Evolutionary conservation across 148 eudicot species (phyloP).

Genomic region (Silene conica): DNA sequence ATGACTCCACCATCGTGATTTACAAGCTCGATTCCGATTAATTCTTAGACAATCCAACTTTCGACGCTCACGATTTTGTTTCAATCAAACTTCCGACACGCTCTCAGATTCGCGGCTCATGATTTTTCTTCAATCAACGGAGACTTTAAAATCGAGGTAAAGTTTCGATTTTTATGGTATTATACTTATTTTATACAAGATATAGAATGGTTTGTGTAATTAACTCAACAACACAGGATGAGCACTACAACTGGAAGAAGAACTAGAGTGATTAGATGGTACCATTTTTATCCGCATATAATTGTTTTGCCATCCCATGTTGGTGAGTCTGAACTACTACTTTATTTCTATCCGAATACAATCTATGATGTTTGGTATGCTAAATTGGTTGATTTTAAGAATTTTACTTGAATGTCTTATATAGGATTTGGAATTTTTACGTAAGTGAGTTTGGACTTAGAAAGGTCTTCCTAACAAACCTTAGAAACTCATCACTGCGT

Average conservation of each 20-base stretch:
- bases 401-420: background rate
- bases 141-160: no score
- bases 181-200: background rate
- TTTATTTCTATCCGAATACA: background rate
- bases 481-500: background rate
- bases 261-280: constrained; percentile 99
- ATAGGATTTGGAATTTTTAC: background rate
- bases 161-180: no score
- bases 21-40: no score
- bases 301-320: constrained; percentile 99
- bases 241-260: constrained; percentile 70
- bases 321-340: constrained; percentile 46
- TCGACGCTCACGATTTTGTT: no score
- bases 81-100: no score
- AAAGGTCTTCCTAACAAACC: background rate
- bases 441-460: background rate
- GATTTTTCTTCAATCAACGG: no score
- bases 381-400: background rate
- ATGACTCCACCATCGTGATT: no score
- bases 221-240: constrained; percentile 86
- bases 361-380: background rate
- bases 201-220: constrained; percentile 30
- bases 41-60: no score
- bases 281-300: constrained; percentile 97
- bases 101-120: no score